Evolutionary conservation across 2,329 filamentous ascomycete genomes (phyloP), one percentile per base, ranked within the genome.

Genomic region (Fonsecaea monophora): DNA sequence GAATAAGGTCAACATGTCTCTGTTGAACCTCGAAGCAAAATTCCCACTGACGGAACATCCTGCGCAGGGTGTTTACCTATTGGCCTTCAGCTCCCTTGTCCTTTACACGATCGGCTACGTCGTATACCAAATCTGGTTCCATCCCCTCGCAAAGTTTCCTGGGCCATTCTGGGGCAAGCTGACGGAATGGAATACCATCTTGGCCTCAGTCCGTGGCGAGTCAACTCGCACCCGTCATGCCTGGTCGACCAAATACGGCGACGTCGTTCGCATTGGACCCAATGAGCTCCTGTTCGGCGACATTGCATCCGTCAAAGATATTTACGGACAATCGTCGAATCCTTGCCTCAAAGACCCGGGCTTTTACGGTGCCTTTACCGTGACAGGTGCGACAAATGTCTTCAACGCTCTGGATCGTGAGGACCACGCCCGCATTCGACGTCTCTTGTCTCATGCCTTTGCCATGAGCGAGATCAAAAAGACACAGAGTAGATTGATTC

Each of bases 141-240:
- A 90, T 73, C 87, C 88, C 3, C 77, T 90, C 13, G 83, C 87
- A 18, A 86, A 85, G 66, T 89, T 89, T 70, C 89, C 88, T 1
- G 89, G 88, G 0, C 89, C 88, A 0, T 79, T 89, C 59, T 74
- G 89, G 40, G 87, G 86, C 48, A 67, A 68, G 42, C 59, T 68
- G 53, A 70, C 65, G 12, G 12, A 35, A 3, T 48, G 62, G 18
- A 66, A 68, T 38, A 45, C 53, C 18, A 59, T 63, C 40, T 34
- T 60, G 34, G 50, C 54, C 25, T 56, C 63, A 54, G 6, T 63
- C 25, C 35, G 34, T 21, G 45, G 21, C 35, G 54, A 63, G 21
- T 32, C 60, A 60, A 18, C 55, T 9, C 48, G 30, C 21, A 60
- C 57, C 53, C 65, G 65, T 53, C 57, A 57, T 40, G 9, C 53